Percentiles rank a stretch among this genome's conserved stretches.
phyloP scores from a whole-genome alignment of 371 early-diverging fungal genomes.

The Mucor mucedo region DNA sequence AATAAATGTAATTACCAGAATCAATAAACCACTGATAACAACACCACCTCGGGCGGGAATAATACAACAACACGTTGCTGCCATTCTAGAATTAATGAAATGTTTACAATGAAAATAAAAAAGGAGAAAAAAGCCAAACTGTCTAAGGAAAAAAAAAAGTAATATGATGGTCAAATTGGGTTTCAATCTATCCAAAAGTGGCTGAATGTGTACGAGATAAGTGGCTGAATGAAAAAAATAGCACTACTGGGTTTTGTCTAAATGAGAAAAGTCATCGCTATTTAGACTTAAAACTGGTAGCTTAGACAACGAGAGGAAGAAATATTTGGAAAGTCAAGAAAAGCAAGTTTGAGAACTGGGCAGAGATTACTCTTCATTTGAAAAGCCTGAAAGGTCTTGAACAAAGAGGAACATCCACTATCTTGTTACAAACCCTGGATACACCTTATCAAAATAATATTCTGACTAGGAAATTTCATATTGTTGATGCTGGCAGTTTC shows the following conservation, averaged over 20 bases:
- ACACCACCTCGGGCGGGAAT: slow-evolving; percentile 50
- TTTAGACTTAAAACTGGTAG: not conserved
- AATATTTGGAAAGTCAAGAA: too few species aligned
- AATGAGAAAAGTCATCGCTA: too few species aligned
- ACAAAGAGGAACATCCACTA: too few species aligned
- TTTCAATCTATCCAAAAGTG: not conserved
- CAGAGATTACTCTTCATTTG: too few species aligned
- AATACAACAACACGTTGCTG: slow-evolving; percentile 49
- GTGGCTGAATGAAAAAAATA: not conserved
- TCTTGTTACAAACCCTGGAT: too few species aligned
- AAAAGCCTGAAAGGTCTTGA: too few species aligned
- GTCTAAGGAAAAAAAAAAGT: not conserved
- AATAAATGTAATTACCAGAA: slow-evolving; percentile 30
- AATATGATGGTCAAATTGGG: not conserved
- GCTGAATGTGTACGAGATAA: not conserved
- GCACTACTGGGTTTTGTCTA: too few species aligned
- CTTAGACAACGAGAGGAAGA: not conserved
- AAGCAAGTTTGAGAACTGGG: too few species aligned
- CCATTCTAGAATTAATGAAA: slow-evolving; percentile 16
- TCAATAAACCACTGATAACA: slow-evolving; percentile 35
- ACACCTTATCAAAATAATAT: too few species aligned
- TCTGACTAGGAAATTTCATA: too few species aligned
- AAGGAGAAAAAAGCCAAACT: not conserved
- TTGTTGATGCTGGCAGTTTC: too few species aligned
- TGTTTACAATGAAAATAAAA: not conserved